phyloP scores from a whole-genome alignment of 768 basidiomycete genomes.

The Dacryopinax primogenitus region DNA sequence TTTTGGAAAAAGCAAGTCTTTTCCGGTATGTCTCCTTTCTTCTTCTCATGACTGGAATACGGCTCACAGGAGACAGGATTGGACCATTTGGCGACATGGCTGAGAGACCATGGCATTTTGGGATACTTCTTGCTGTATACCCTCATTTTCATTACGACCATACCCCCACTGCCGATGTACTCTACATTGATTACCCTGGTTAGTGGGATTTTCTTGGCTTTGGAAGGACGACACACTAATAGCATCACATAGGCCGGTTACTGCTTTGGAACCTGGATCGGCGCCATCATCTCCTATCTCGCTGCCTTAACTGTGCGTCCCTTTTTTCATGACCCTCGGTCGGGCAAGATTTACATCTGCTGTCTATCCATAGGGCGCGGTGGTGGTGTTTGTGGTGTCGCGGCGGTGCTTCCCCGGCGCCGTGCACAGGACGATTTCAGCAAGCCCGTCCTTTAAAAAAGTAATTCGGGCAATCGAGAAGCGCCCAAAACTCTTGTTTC shows the following conservation, averaged over 20 bases:
- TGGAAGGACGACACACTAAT: constrained; percentile 23
- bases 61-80: not conserved
- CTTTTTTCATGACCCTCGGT: not conserved
- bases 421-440: constrained; percentile 52
- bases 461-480: constrained; percentile 79
- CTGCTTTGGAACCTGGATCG: constrained; percentile 29
- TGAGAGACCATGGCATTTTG: constrained; percentile 19
- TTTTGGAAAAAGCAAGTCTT: constrained; percentile 77
- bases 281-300: constrained; percentile 74
- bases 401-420: constrained; percentile 43
- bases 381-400: constrained; percentile 70
- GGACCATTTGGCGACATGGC: constrained; percentile 17
- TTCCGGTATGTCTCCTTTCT: constrained; percentile 40
- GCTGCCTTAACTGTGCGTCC: constrained; percentile 48
- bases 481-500: constrained; percentile 74
- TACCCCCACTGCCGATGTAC: constrained; percentile 67
- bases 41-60: constrained; percentile 7
- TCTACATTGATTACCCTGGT: constrained; percentile 86
- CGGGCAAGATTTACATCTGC: not conserved
- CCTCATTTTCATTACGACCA: constrained; percentile 23
- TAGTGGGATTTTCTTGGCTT: constrained; percentile 75
- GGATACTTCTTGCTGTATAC: constrained; percentile 25
- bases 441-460: constrained; percentile 58
- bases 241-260: constrained; percentile 7
- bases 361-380: constrained; percentile 45